Base-by-base conservation (phyloP, 2,329 filamentous ascomycete species). In the Nemania sp. region DNA sequence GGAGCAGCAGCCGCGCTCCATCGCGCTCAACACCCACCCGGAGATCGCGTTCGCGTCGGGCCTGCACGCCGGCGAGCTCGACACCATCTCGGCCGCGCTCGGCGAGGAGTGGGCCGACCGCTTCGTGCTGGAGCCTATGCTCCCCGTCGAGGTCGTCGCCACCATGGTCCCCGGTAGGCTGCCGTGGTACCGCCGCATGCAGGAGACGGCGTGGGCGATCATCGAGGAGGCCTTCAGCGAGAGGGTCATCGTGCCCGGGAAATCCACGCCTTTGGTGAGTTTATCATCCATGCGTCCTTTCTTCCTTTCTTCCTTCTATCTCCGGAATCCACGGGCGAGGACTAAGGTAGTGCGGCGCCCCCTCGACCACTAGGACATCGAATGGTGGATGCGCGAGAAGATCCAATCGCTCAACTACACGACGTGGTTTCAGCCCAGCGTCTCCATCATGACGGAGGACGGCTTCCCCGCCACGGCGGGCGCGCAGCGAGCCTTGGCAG, bases 381-480 rank as follows among this genome's bases (percentile, higher is more conserved):
- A 80, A 65, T 83, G 80, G 80, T 82, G 79, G 79, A 73, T 82
- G 70, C 74, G 80, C n/a, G 79, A 81, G 40, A 77, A 75, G 65
- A 75, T 82, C 20, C 78, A 80, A 68, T 73, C 74, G 32, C 72
- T 80, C 55, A 82, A 83, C 67, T 81, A 81, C 70, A 80, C 78
- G 5, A 82, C 80, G 4, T 83, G 81, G 81, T 83, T 83, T 65
- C 79, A 81, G 17, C 80, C 80, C 2, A 72, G 73, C 55, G 79
- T 82, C 15, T 76, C 71, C 48, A 75, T 82, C 55, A 65, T 82
- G 20, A 73, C 71, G 2, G 71, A 71, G 39, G 64, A 69, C 21
- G 69, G 67, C 11, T 65, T 68, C 40, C 63, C 66, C 1, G 59
- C 49, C 9, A 54, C 59, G 1, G 54, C 60, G 32, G 39, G 18